Percentiles rank a stretch among this genome's conserved stretches.
Evolutionary conservation across 768 basidiomycete genomes (phyloP).

Genomic region (Trametes villosa): DNA sequence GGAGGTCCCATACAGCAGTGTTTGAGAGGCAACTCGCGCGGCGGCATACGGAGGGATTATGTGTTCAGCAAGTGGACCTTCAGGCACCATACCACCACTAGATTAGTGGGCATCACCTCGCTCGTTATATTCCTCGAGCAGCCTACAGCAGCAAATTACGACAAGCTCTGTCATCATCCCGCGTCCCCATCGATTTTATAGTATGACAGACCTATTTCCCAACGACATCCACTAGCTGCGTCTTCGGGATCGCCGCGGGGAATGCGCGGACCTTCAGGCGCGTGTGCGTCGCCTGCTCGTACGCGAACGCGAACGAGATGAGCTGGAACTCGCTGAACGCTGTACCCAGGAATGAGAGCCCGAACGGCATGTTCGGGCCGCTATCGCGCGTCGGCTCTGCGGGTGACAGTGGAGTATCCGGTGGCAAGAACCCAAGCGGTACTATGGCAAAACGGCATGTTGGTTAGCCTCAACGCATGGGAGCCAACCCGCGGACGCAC

Average conservation of each 20-base stretch:
- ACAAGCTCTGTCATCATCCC: too few relatives aligned
- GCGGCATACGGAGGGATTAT: too few relatives aligned
- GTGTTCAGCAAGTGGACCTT: too few relatives aligned
- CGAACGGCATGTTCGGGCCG: constrained; percentile 38
- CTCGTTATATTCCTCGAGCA: too few relatives aligned
- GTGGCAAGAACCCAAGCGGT: constrained; percentile 46
- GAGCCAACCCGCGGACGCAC: constrained; percentile 6
- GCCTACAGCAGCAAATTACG: too few relatives aligned
- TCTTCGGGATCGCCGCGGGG: constrained; percentile 37
- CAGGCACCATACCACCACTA: too few relatives aligned
- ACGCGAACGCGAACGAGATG: constrained; percentile 56
- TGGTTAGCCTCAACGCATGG: neutral
- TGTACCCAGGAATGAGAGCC: constrained; percentile 49
- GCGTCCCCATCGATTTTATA: too few relatives aligned
- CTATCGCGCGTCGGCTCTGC: constrained; percentile 44
- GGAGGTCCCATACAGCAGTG: too few relatives aligned
- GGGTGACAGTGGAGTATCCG: constrained; percentile 32
- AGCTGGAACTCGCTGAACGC: constrained; percentile 50
- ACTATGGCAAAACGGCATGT: constrained; percentile 27
- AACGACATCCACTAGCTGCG: constrained; percentile 34
- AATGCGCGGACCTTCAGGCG: constrained; percentile 36
- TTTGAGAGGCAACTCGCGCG: too few relatives aligned
- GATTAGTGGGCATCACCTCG: too few relatives aligned
- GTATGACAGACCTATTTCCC: too few relatives aligned
- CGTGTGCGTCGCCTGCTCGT: constrained; percentile 49